Base-by-base conservation (phyloP, 805 yeast genomes). In the Suhomyces faveliae region DNA sequence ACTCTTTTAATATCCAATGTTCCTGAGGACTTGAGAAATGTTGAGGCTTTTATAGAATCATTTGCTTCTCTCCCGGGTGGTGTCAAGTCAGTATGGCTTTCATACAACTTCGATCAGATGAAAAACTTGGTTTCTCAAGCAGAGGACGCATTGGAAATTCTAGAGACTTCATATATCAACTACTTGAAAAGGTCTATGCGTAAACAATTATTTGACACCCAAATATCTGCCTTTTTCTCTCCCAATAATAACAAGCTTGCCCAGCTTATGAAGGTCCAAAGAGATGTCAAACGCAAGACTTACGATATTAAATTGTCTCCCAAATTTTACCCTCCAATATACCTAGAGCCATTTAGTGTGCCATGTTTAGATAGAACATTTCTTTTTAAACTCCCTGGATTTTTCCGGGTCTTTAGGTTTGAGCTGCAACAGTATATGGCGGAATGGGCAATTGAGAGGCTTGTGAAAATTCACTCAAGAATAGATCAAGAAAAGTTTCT, bases 81-180 rank as follows among this genome's bases (percentile, higher is more conserved):
- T 1, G 69, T 72, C 10, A 70, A 71, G 20, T 17, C 46, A 1
- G 65, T 87, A 0, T 84, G 90, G 89, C 79, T 82, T 47, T 73
- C 84, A 0, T 61, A 68, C 48, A 70, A 69, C 42, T 65, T 59
- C 42, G 47, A 47, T 13, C 44, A 48, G 22, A 60, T 57, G 10
- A 49, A 54, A 35, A 45, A 54, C 21, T 51, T 59, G 20, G 64
- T 61, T 8, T 38, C 40, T 3, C 52, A 57, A 22, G 67, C 68
- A 0, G 43, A 55, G 7, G 60, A 63, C 8, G 66, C 70, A 0
- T 39, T 71, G 13, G 48, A 61, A 11, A 35, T 54, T 2, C 48
- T 73, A 8, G 78, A 73, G 51, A 30, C 43, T 8, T 59, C 61
- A 1, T 66, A 67, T 38, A 46, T 63, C 2, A 29, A 20, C 3